Evolutionary conservation across 192 early-diverging fungal species (phyloP), one percentile per base, ranked within the genome.

Genomic region (Phycomyces nitens): DNA sequence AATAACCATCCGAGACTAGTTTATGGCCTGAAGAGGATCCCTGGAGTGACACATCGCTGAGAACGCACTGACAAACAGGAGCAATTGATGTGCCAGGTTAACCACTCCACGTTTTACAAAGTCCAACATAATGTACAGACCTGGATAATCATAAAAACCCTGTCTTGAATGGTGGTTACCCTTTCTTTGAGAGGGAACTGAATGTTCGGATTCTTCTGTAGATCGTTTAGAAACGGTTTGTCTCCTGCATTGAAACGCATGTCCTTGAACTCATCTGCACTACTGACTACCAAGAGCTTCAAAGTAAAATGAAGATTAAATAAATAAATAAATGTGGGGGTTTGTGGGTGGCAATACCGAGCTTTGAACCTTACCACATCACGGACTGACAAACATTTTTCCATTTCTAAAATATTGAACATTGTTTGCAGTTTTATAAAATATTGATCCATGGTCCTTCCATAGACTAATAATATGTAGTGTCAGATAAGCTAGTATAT

Each of bases 401-500:
- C 20, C 38, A 50, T 21, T 47, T 59, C 27, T 20, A 67, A 12
- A 20, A 76, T 60, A 47, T 15, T 41, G 34, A 64, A 29, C 64
- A 77, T 66, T 0, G 71, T 70, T 6, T 56, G n/a, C 14, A 62
- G 56, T 34, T 70, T 73, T n/a, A 77, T 58, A 60, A 70, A 65
- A 27, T 77, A 77, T 27, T 40, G 59, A 24, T 65, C 68, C 76
- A 77, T 77, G 9, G 68, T 60, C 24, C 56, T 39, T 11, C 76
- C 76, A 60, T 58, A 67, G 11, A 58, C 76, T 77, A 49, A n/a
- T n/a, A n/a, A n/a, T n/a, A n/a, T n/a, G n/a, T n/a, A n/a, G n/a
- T n/a, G n/a, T n/a, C n/a, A n/a, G n/a, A n/a, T n/a, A n/a, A n/a
- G n/a, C n/a, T n/a, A n/a, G n/a, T n/a, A n/a, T n/a, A n/a, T 5